Base-by-base conservation (phyloP, 768 basidiomycete genomes). In the Melanogaster broomeanus region DNA sequence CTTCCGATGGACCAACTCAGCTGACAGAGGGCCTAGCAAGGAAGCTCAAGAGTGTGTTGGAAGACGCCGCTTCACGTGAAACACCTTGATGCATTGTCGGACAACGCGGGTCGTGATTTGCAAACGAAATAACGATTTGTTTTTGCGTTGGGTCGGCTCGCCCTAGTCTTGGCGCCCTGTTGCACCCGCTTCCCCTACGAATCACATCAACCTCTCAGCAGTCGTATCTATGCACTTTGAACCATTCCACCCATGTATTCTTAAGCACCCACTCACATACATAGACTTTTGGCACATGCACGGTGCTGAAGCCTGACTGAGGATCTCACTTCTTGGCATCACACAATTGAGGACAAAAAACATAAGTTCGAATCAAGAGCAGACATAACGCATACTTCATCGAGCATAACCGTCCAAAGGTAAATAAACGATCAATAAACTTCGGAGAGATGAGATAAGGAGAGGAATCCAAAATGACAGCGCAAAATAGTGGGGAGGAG, bases 11-110 rank as follows among this genome's bases (percentile, higher is more conserved):
- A 3, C 69, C 88, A 0, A 75, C 77, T 2, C 80, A 82, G 51
- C 76, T 93, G 44, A 88, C 89, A 0, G 80, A 82, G 6, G 88
- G 87, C 3, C 74, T 92, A 9, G 76, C 80, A 33, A 62, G 66
- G 54, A 74, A 77, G 35, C 74, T 90, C 57, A 68, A 59, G 49
- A 61, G 48, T 41, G 43, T 73, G 16, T 65, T 85, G n/a, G 65
- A 68, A 28, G 58, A 57, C 19, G 64, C 64, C 3, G 68, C 64
- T 18, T 59, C 59, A 33, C 59, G 51, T 28, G 77, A 81, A 60
- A 48, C 57, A 15, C 35, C 19, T 22, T 65, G 33, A 52, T 33
- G 24, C 21, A 21, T 27, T 10, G 33, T n/a, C 12, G 6, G 19
- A 6, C 33, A 12, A 24, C 22, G 27, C 13, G 28, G 21, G 3